Conservation (phyloP, 148 eudicot genomes). For the Cornus suecica region DNA sequence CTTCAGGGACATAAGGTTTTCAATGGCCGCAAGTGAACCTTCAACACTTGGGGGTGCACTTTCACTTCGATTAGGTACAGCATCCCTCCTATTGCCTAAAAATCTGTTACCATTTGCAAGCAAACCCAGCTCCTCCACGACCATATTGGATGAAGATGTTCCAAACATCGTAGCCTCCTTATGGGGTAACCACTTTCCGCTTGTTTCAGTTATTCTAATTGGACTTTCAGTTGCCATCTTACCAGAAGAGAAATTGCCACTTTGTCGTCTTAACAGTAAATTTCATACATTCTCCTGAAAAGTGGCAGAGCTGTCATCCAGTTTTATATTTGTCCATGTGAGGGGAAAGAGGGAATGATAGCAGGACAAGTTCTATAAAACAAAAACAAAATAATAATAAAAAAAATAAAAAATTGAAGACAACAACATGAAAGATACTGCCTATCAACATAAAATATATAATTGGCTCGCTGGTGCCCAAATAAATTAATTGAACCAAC, state of each 20-base stretch:
- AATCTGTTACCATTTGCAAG: conserved; percentile 40
- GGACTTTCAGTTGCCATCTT: conserved; percentile 79
- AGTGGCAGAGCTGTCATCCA: conserved; percentile 7
- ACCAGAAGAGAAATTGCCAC: conserved; percentile 10
- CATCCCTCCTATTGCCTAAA: conserved; percentile 24
- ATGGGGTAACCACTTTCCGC: conserved; percentile 49
- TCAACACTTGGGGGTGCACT: conserved; percentile 80
- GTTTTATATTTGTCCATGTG: background rate
- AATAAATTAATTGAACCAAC: too few species aligned
- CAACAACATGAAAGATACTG: conserved; percentile 8
- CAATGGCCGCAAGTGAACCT: conserved; percentile 59
- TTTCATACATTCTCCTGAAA: conserved; percentile 24
- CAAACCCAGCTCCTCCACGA: conserved; percentile 40
- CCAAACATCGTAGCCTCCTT: conserved; percentile 37
- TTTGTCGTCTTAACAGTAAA: conserved; percentile 17
- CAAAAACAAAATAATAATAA: background rate
- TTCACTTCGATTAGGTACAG: conserved; percentile 54
- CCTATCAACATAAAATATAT: background rate
- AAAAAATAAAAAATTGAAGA: conserved; percentile 11
- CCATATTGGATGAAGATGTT: conserved; percentile 31
- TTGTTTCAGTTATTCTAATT: conserved; percentile 50
- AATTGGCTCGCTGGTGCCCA: background rate
- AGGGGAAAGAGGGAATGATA: background rate
- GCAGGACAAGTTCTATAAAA: background rate
- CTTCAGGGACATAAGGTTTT: conserved; percentile 33